A percentile compares a stretch with the other conserved stretches of the same genome.
Conservation (phyloP, 108 stramenopile genomes). For the Cyclotella baltica region DNA sequence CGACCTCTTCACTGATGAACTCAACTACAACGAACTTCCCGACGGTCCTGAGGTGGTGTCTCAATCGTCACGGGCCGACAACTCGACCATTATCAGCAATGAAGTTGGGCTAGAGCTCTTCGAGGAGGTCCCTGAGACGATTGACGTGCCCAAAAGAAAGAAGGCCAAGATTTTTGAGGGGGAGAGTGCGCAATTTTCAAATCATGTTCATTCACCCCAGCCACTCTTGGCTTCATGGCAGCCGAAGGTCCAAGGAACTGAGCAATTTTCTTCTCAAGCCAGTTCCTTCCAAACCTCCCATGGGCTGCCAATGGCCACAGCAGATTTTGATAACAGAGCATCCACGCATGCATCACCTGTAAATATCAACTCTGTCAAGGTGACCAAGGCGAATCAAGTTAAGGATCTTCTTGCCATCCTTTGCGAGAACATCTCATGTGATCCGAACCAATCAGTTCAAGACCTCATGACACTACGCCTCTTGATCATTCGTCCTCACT, state of each 20-base stretch:
- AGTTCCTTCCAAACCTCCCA: not conserved
- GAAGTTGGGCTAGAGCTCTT: conserved; percentile 1
- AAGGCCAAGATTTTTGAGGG: not conserved
- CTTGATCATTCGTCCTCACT: conserved; percentile 60
- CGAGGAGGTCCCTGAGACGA: conserved; percentile 4
- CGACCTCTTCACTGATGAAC: conserved; percentile 5
- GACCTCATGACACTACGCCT: conserved; percentile 83
- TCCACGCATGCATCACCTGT: not conserved
- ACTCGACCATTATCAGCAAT: not conserved
- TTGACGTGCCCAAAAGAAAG: conserved; percentile 1
- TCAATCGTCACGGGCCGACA: conserved; percentile 4
- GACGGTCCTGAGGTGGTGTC: not conserved
- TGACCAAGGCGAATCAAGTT: conserved; percentile 18
- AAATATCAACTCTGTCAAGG: not conserved
- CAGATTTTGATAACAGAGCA: not conserved
- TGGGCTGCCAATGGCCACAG: not conserved
- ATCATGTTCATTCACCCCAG: not conserved
- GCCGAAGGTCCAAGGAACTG: not conserved
- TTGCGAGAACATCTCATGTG: conserved; percentile 81
- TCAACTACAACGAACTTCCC: conserved; percentile 1
- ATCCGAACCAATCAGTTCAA: conserved; percentile 70
- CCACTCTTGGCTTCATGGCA: conserved; percentile 5
- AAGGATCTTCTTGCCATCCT: conserved; percentile 53
- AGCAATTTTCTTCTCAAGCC: not conserved
- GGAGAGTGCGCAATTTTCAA: not conserved